Evolutionary conservation across 139 green algal species (phyloP), one percentile per base, ranked within the genome.

Genomic region (Chlamydomonas eustigma): DNA sequence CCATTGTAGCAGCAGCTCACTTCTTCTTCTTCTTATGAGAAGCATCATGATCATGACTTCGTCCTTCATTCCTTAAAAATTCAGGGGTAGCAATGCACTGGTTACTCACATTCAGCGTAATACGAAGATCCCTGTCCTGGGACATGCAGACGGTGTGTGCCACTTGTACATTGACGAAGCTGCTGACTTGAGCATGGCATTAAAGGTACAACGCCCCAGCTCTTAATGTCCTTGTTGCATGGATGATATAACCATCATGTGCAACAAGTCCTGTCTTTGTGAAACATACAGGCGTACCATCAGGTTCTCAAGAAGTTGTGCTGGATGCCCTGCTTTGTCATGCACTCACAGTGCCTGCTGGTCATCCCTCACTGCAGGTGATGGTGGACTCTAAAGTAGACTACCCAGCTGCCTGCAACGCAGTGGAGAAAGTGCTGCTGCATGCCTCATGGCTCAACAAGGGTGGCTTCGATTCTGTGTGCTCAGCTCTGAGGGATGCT

Each of bases 361-460:
- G 3, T 58, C 37, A 37, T 22, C 31, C 37, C 18, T 35, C 72
- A 30, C 86, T 83, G 77, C 71, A 73, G 65, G 81, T 98, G 36
- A 75, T 86, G 8, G 81, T 97, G 2, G 95, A 99, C 69, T 76
- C 87, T 44, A 99, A 99, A 82, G 85, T 90, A 0, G 96, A 99
- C 88, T 99, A 99, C 83, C 93, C 95, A 2, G 95, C 96, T 1
- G 96, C 96, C 25, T 99, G 96, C 89, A 99, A 99, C 75, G 96
- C 96, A 28, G 89, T 97, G 66, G 96, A 99, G 88, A 98, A 94
- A 77, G 76, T 86, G 68, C 80, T 81, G 8, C 37, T 82, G 38
- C 80, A 81, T 64, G 51, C 39, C 37, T 39, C 52, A 25, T 78
- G 72, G 80, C 36, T 50, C 24, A 39, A 51, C 34, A 85, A 82